Conservation (phyloP, 768 basidiomycete genomes). For the Flagelloscypha sp. region DNA sequence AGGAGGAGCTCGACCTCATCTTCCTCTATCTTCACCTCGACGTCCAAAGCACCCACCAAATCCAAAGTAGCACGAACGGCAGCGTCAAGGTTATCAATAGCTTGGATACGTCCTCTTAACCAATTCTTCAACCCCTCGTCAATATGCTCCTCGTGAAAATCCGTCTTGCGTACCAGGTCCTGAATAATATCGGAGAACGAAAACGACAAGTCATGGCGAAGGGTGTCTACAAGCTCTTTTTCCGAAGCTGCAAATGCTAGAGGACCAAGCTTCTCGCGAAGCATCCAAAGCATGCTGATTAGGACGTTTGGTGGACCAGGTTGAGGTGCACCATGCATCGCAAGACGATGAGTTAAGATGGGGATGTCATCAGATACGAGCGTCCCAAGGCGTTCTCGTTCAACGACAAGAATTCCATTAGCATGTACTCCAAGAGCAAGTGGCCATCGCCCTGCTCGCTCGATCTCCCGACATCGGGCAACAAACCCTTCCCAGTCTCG, state of each 20-base stretch:
- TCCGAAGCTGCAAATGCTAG: conserved; percentile 52
- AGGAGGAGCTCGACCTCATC: conserved; percentile 53
- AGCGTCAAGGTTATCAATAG: conserved; percentile 46
- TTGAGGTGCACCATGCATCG: conserved; percentile 32
- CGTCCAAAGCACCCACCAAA: conserved; percentile 64
- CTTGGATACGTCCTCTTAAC: conserved; percentile 53
- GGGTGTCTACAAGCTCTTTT: conserved; percentile 47
- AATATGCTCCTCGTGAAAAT: conserved; percentile 46
- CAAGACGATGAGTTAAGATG: conserved; percentile 44
- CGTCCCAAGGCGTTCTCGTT: conserved; percentile 68
- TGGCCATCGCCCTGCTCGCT: conserved; percentile 78
- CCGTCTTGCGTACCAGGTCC: conserved; percentile 49
- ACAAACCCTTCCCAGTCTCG: conserved; percentile 96
- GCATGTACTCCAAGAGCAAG: conserved; percentile 45
- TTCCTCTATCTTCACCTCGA: conserved; percentile 65
- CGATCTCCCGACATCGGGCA: conserved; percentile 83
- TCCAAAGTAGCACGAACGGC: conserved; percentile 54
- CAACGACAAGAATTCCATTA: conserved; percentile 51
- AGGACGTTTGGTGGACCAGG: conserved; percentile 48
- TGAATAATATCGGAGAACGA: conserved; percentile 67
- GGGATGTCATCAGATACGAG: conserved; percentile 62
- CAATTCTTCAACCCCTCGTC: conserved; percentile 55
- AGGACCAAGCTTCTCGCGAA: conserved; percentile 53
- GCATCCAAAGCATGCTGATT: conserved; percentile 54
- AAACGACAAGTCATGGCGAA: conserved; percentile 74